phyloP scores from a whole-genome alignment of 140 eudicot genomes.

The Oenanthe javanica region DNA sequence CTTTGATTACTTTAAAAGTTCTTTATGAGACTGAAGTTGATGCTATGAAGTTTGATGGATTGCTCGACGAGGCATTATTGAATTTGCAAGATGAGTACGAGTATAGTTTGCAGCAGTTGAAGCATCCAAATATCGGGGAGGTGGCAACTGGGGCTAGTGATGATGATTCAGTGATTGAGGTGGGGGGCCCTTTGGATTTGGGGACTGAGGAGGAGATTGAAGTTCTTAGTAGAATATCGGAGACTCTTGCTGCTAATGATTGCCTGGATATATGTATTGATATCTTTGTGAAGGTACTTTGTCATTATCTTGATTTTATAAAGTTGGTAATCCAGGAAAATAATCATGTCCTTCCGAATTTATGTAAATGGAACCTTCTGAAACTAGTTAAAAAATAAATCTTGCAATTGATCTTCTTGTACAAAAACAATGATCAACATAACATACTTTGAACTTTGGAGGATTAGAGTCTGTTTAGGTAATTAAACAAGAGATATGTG shows the following conservation, averaged over 20 bases:
- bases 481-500: not conserved
- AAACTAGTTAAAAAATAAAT: not conserved
- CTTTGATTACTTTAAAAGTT: constrained; percentile 53
- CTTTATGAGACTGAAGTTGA: constrained; percentile 68
- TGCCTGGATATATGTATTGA: constrained; percentile 81
- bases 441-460: not conserved
- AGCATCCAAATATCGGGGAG: constrained; percentile 44
- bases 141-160: constrained; percentile 15
- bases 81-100: constrained; percentile 82
- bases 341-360: not conserved
- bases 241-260: constrained; percentile 65
- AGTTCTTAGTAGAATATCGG: constrained; percentile 56
- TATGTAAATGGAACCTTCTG: not conserved
- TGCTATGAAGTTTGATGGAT: constrained; percentile 72
- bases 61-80: constrained; percentile 71
- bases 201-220: constrained; percentile 67
- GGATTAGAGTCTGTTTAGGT: not conserved
- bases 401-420: not conserved
- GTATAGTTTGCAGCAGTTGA: constrained; percentile 41
- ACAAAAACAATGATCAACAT: not conserved
- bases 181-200: constrained; percentile 25
- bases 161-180: constrained; percentile 25
- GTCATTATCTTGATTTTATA: not conserved
- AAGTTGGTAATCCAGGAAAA: not conserved
- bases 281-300: constrained; percentile 63